Base-by-base conservation (phyloP, 1,139 yeast species). In the Yamadazyma triangularis region DNA sequence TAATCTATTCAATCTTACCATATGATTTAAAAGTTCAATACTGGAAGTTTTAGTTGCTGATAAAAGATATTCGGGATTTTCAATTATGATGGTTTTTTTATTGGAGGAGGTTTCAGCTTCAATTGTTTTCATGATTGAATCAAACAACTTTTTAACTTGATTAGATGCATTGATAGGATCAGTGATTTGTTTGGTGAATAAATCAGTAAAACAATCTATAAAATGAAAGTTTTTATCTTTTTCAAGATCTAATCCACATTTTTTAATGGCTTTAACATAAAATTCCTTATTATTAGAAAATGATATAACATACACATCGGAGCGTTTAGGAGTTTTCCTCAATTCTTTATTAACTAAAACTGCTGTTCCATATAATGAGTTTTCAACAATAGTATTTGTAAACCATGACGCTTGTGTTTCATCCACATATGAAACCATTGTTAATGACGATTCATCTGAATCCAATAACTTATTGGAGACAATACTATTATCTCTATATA, bases 341-440 rank as follows among this genome's bases (percentile, higher is more conserved):
- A 63, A 44, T 41, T 70, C 64, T 38, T 59, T 45, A 44, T 62
- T 64, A 14, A 63, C 57, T 34, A 55, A 45, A 13, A 48, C 49
- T 8, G 73, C 65, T 3, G 70, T 66, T 2, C 74, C 75, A 9
- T 47, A 41, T 12, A 73, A 39, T 10, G 68, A 50, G 37, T 60
- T 68, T 43, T 73, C 78, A 8, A 73, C 51, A 21, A 75, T 45
- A 3, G 73, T 60, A 24, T 61, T 70, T 5, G 74, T 49, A 21
- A 84, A 58, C 94, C 94, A 85, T 4, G 73, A 51, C 2, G 93
- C 79, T 13, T 77, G 67, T 0, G 87, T 80, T 0, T 85, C 82
- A 37, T 71, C 74, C 2, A 68, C 61, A 38, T 79, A 72, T 0
- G 85, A 67, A 2, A 83, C 56, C 2, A 76, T 47, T 2, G 74